phyloP scores from a whole-genome alignment of 176 grass and related monocot species.

The Carex kokanica region DNA sequence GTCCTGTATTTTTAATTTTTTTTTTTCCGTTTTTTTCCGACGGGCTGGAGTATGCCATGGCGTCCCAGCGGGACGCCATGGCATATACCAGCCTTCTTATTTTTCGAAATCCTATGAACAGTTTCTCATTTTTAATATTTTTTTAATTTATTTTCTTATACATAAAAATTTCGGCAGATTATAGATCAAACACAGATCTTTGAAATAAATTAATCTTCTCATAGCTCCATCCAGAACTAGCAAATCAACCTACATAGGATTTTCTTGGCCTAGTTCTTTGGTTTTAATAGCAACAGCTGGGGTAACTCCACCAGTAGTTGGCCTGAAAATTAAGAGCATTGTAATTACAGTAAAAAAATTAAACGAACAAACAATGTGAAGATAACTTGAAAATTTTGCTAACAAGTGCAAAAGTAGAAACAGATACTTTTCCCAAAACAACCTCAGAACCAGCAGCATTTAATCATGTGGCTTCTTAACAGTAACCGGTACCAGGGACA shows the following conservation, averaged over 20 bases:
- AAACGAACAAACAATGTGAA: background rate
- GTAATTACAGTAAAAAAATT: background rate
- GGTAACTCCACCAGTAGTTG: slow-evolving; percentile 61
- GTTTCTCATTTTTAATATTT: too few relatives aligned
- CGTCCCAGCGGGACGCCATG: too few relatives aligned
- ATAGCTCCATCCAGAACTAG: background rate
- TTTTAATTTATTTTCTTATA: too few relatives aligned
- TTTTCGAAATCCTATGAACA: too few relatives aligned
- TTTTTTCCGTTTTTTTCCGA: too few relatives aligned
- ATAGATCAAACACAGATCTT: background rate
- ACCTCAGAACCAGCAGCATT: background rate
- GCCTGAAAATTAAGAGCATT: slow-evolving; percentile 29
- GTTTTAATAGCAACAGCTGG: slow-evolving; percentile 25
- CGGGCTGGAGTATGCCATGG: too few relatives aligned
- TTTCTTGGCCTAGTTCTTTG: slow-evolving; percentile 29
- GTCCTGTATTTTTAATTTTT: too few relatives aligned
- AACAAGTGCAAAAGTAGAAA: background rate
- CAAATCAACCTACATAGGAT: slow-evolving; percentile 28
- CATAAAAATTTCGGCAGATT: too few relatives aligned
- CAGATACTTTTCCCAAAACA: background rate
- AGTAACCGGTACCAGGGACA: background rate
- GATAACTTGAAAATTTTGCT: background rate
- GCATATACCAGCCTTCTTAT: too few relatives aligned
- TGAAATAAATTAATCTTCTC: background rate
- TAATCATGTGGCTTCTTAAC: background rate